A percentile compares a stretch with the other conserved stretches of the same genome.
Evolutionary conservation across 441 rosid species (phyloP).

Genomic region (Syzygium malaccense): DNA sequence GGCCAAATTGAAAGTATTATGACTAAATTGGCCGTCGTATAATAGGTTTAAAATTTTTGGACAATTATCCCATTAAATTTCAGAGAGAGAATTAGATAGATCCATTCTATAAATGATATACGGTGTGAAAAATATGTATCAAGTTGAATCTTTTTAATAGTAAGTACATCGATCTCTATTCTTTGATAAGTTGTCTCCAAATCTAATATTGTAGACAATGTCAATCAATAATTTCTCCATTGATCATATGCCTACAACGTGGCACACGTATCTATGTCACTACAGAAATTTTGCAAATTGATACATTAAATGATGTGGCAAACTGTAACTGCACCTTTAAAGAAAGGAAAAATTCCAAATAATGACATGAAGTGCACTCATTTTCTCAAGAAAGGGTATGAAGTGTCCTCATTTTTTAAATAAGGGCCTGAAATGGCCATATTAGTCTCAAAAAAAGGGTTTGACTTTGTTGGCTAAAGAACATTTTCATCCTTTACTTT

Average conservation of each 20-base stretch:
- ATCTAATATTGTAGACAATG: not conserved
- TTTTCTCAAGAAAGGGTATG: no score
- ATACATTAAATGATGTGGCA: not conserved
- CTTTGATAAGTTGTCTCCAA: not conserved
- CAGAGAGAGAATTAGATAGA: not conserved
- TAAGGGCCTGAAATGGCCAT: no score
- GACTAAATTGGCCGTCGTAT: not conserved
- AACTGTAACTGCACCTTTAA: not conserved
- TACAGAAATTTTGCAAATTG: not conserved
- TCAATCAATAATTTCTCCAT: not conserved
- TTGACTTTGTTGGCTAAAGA: no score
- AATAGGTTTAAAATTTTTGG: not conserved
- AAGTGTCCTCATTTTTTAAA: no score
- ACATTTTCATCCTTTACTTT: no score
- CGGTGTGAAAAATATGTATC: not conserved
- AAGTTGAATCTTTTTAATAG: not conserved
- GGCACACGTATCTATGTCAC: not conserved
- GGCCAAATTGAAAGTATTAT: not conserved
- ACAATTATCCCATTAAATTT: not conserved
- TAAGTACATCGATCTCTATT: not conserved
- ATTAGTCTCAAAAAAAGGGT: no score
- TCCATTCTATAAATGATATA: not conserved
- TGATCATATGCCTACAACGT: not conserved
- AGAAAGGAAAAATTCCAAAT: not conserved
- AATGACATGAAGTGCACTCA: no score